A percentile compares a stretch with the other conserved stretches of the same genome.
phyloP scores from a whole-genome alignment of 164 flowering plant genomes.

The Stephania yunnanensis region DNA sequence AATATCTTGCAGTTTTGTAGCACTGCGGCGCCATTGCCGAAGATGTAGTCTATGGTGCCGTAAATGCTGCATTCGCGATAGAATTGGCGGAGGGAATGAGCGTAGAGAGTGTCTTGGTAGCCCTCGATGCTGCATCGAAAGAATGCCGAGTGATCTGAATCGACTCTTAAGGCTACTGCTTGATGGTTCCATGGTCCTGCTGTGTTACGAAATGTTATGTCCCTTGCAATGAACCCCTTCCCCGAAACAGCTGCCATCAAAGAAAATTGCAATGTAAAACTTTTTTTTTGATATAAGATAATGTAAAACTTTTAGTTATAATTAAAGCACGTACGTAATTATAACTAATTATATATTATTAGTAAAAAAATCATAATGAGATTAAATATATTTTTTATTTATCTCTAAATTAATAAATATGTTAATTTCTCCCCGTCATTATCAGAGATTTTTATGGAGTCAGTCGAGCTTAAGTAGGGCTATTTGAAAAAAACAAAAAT shows the following conservation, averaged over 20 bases:
- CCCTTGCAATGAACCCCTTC: constrained; percentile 79
- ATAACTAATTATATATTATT: too few species aligned
- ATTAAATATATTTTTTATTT: too few species aligned
- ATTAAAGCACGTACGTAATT: too few species aligned
- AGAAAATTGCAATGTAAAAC: not conserved
- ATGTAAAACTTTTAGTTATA: too few species aligned
- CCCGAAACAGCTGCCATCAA: constrained; percentile 63
- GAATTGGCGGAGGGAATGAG: constrained; percentile 88
- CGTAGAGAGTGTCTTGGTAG: constrained; percentile 84
- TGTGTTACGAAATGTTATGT: constrained; percentile 78
- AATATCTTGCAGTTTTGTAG: constrained; percentile 74
- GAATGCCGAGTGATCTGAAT: constrained; percentile 82
- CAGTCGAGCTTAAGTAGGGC: too few species aligned
- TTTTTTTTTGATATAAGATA: too few species aligned
- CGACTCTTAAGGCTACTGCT: constrained; percentile 83
- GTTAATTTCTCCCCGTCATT: too few species aligned
- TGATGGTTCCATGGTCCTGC: constrained; percentile 74
- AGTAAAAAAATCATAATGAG: too few species aligned
- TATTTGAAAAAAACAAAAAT: too few species aligned
- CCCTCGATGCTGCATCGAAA: constrained; percentile 85
- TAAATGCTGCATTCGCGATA: constrained; percentile 74
- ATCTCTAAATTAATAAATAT: too few species aligned
- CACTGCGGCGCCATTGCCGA: constrained; percentile 87
- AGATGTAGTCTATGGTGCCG: constrained; percentile 89
- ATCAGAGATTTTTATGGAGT: too few species aligned